These are phyloP conservation scores for Pseudocercospora fuligena DNA, from an alignment of 2,329 filamentous ascomycete species.

Conservation along the genomic window DNA sequence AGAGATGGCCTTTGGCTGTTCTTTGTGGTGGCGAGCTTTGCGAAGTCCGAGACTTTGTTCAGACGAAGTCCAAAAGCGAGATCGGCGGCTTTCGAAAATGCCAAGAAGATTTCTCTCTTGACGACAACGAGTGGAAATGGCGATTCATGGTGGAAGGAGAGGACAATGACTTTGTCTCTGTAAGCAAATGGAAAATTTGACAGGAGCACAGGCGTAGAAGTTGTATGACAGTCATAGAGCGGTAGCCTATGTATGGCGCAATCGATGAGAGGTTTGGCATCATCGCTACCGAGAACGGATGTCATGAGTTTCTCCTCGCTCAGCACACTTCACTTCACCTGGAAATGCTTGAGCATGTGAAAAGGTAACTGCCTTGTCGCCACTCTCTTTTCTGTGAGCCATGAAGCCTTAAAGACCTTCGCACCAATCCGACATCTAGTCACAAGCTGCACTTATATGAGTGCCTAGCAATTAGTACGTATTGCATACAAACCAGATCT, in stretches of 20 bases:
- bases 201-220: neutral
- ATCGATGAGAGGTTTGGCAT: neutral
- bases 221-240: slow-evolving; percentile 1
- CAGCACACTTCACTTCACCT: neutral
- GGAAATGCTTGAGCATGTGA: neutral
- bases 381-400: too few species aligned
- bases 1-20: neutral
- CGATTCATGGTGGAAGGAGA: neutral
- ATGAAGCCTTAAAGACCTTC: too few species aligned
- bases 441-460: too few species aligned
- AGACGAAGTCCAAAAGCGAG: neutral
- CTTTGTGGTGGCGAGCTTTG: neutral
- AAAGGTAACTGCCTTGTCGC: too few species aligned
- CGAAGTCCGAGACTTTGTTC: neutral
- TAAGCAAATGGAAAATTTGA: neutral
- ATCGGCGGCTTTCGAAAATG: slow-evolving; percentile 1
- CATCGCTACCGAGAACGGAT: neutral
- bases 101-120: neutral
- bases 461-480: too few species aligned
- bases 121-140: neutral
- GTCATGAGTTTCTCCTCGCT: neutral
- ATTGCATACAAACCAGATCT: too few species aligned
- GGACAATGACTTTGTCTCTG: neutral
- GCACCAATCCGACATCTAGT: too few species aligned
- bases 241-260: neutral